phyloP scores from a whole-genome alignment of 805 yeast species.

The Monosporozyma aquatica region DNA sequence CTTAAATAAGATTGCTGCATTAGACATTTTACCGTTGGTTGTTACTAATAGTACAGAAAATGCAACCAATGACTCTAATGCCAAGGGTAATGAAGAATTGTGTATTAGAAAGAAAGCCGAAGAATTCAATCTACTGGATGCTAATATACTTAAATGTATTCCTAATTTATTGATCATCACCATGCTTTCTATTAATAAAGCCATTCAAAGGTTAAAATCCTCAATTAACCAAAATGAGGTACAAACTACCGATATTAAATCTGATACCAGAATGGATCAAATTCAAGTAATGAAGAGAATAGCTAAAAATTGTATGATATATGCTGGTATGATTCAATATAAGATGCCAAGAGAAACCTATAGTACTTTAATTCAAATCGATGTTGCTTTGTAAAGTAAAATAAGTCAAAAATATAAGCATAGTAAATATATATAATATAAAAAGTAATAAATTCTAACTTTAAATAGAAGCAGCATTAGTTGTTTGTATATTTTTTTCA shows the following conservation, averaged over 20 bases:
- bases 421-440: neutral
- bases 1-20: constrained; percentile 43
- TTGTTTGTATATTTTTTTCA: neutral
- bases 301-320: constrained; percentile 84
- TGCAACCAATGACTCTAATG: neutral
- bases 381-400: constrained; percentile 30
- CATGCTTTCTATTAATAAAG: constrained; percentile 64
- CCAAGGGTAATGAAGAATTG: constrained; percentile 36
- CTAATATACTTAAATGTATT: constrained; percentile 63
- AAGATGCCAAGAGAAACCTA: constrained; percentile 83
- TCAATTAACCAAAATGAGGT: neutral
- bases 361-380: constrained; percentile 57
- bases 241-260: neutral
- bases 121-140: constrained; percentile 56
- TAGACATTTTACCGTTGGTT: constrained; percentile 56
- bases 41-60: neutral
- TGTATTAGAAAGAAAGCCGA: constrained; percentile 61
- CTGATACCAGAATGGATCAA: constrained; percentile 35
- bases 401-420: neutral
- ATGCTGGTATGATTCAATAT: constrained; percentile 90
- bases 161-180: constrained; percentile 73
- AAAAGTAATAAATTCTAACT: neutral
- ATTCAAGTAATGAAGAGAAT: constrained; percentile 45
- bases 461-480: neutral
- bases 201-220: constrained; percentile 36